Evolutionary conservation across 129 eudicot species (phyloP), one percentile per base, ranked within the genome.

Genomic region (Oenanthe sinensis): DNA sequence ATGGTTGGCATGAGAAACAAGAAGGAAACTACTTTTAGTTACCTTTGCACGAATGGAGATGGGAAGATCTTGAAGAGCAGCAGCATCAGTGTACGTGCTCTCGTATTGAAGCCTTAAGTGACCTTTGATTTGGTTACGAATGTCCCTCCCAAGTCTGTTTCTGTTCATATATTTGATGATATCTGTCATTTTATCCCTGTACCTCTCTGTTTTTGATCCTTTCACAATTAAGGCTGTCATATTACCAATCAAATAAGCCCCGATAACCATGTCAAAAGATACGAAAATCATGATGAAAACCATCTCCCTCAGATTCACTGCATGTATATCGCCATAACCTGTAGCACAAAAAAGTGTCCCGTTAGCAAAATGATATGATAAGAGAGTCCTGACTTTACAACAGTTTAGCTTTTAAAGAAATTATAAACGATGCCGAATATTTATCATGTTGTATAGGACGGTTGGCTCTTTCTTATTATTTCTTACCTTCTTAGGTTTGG

Each of bases 321-420:
- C 97, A 85, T 95, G 99, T 73, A 95, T 92, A 83, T 95, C 97
- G 11, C 99, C 99, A 80, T 92, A 92, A 82, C 99, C 98, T 93
- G 90, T 68, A 78, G 58, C 46, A 83, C 45, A 43, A 70, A 81
- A 71, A 67, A 26, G 77, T 22, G 68, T 44, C 55, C 43, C 74
- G 49, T 85, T 75, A 81, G 50, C 52, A 26, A 33, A 58, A n/a
- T 47, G 75, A 30, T 30, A 54, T 69, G 33, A 43, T 60, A 9
- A 24, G 36, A 22, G 58, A 50, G 2, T n/a, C 68, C 33, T 60
- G 33, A 60, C 43, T 8, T 71, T 71, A 22, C 19, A 22, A 0
- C 12, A 49, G 20, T 8, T 22, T 20, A 26, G 71, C 58, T 20
- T 50, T 50, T 6, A 55, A 5, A 20, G 5, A 10, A n/a, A 60